phyloP scores from a whole-genome alignment of 352 stramenopile species.

The Plasmopara viticola region DNA sequence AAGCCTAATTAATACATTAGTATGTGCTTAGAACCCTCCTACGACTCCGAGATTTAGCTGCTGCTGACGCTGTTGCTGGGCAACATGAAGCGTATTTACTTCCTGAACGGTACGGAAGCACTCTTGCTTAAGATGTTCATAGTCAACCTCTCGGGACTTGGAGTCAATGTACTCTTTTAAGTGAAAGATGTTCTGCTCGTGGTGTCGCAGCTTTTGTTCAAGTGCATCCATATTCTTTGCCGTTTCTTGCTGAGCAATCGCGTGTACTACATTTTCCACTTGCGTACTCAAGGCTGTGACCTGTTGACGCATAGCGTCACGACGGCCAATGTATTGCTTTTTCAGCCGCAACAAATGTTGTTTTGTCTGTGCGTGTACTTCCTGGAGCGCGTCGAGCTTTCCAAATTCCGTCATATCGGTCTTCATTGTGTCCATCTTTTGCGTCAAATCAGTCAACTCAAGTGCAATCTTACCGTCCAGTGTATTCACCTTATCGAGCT shows the following conservation, averaged over 20 bases:
- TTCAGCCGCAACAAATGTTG: constrained; percentile 18
- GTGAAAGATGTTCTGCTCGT: constrained; percentile 91
- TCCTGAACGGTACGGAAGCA: constrained; percentile 69
- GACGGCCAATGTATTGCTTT: no score
- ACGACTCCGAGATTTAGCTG: no score
- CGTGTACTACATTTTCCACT: constrained; percentile 74
- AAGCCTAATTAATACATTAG: no score
- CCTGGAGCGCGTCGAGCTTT: constrained; percentile 82
- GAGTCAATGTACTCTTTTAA: constrained; percentile 85
- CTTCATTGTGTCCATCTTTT: constrained; percentile 86
- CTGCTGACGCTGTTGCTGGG: no score
- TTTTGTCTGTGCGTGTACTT: constrained; percentile 75
- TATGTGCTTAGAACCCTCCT: no score
- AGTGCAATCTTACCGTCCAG: constrained; percentile 84
- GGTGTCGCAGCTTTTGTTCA: constrained; percentile 86
- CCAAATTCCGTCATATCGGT: constrained; percentile 85
- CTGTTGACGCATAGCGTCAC: no score
- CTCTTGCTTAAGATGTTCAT: constrained; percentile 79
- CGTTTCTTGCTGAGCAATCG: constrained; percentile 67
- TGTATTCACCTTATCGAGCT: constrained; percentile 89
- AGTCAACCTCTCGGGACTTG: constrained; percentile 87
- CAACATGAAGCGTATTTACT: no score
- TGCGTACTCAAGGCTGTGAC: constrained; percentile 31
- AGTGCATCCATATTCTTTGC: constrained; percentile 76
- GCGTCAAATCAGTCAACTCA: constrained; percentile 71